Conservation (phyloP, 805 yeast genomes). For the Clavispora santaluciae region DNA sequence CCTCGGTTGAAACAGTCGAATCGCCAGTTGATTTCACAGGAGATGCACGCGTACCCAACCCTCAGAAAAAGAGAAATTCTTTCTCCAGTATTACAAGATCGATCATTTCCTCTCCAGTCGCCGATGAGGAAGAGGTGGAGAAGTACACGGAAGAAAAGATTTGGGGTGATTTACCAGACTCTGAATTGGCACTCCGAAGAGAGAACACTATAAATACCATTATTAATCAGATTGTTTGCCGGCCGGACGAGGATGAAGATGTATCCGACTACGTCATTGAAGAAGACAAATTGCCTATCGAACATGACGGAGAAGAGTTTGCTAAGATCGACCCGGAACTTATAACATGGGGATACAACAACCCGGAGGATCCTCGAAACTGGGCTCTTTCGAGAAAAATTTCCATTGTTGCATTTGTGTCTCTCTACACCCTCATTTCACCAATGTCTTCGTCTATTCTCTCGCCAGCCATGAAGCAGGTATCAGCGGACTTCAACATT, state of each 20-base stretch:
- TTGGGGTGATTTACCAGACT: conserved; percentile 27
- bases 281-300: conserved; percentile 20
- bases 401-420: conserved; percentile 22
- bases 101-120: background rate
- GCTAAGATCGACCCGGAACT: conserved; percentile 32
- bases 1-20: background rate
- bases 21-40: background rate
- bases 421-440: conserved; percentile 33
- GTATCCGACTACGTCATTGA: conserved; percentile 4
- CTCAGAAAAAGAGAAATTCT: background rate
- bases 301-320: conserved; percentile 29
- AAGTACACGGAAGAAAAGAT: conserved; percentile 23
- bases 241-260: conserved; percentile 1
- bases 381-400: conserved; percentile 24
- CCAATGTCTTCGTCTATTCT: conserved; percentile 39
- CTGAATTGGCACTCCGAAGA: conserved; percentile 28
- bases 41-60: too few relatives aligned
- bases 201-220: conserved; percentile 29
- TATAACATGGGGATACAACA: conserved; percentile 30
- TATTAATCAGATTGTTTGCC: conserved; percentile 17
- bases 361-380: conserved; percentile 32
- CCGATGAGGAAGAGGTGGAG: background rate
- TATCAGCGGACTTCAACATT: conserved; percentile 28
- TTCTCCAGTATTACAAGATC: background rate
- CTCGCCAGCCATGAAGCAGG: conserved; percentile 31